These are phyloP conservation scores for Hibiscus trionum DNA, from an alignment of 345 rosid species.

Conservation along the genomic window DNA sequence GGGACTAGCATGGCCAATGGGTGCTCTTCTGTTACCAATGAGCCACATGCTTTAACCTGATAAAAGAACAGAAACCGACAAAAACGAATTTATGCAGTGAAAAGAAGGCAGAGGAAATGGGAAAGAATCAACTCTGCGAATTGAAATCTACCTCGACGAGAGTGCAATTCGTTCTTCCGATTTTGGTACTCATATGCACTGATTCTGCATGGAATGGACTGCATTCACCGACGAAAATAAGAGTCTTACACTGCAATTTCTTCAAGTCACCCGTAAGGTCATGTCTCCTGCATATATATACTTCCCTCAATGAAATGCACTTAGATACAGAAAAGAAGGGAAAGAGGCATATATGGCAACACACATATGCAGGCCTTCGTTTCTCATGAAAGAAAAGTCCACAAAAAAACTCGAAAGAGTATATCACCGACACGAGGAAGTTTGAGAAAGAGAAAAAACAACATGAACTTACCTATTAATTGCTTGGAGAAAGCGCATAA, in stretches of 20 bases:
- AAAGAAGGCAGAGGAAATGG: background rate
- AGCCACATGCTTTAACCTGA: slow-evolving; percentile 61
- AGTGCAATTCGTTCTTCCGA: slow-evolving; percentile 38
- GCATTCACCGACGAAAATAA: slow-evolving; percentile 54
- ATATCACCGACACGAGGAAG: background rate
- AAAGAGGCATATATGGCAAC: slow-evolving; percentile 5
- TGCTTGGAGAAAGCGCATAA: slow-evolving; percentile 59
- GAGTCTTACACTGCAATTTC: slow-evolving; percentile 41
- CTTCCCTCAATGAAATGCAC: slow-evolving; percentile 6
- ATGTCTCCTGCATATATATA: slow-evolving; percentile 37
- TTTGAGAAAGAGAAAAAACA: background rate
- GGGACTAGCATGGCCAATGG: slow-evolving; percentile 64
- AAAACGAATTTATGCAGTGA: background rate
- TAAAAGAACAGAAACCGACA: background rate
- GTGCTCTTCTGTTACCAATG: slow-evolving; percentile 60
- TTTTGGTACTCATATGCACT: slow-evolving; percentile 36
- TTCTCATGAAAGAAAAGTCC: background rate
- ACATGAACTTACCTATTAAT: slow-evolving; percentile 36
- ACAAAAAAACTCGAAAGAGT: background rate
- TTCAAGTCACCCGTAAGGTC: slow-evolving; percentile 51
- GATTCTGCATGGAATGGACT: slow-evolving; percentile 46
- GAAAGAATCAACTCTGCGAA: background rate
- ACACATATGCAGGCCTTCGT: background rate
- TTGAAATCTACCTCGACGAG: slow-evolving; percentile 40
- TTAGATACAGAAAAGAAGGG: background rate